phyloP scores from a whole-genome alignment of 768 basidiomycete genomes.

The Hypsizygus marmoreus region DNA sequence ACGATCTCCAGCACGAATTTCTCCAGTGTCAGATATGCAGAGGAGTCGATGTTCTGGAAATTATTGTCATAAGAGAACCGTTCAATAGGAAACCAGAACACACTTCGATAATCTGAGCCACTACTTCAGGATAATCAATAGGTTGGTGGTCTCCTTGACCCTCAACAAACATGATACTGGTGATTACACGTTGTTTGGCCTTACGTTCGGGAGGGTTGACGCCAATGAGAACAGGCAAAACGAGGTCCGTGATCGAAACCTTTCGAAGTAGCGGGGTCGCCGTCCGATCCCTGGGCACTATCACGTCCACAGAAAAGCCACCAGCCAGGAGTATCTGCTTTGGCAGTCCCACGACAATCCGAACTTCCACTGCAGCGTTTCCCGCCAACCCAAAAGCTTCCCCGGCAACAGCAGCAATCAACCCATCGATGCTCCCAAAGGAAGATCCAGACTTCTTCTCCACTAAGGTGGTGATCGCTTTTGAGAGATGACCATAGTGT shows the following conservation, averaged over 20 bases:
- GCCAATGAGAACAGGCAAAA: conserved; percentile 62
- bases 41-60: conserved; percentile 47
- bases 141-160: conserved; percentile 15
- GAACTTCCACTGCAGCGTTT: conserved; percentile 34
- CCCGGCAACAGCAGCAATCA: conserved; percentile 37
- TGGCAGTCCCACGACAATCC: conserved; percentile 44
- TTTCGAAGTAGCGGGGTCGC: conserved; percentile 18
- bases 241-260: conserved; percentile 47
- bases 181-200: conserved; percentile 62
- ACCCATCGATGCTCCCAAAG: conserved; percentile 29
- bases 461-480: conserved; percentile 39
- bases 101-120: conserved; percentile 38
- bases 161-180: conserved; percentile 51
- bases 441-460: conserved; percentile 17
- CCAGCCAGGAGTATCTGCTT: conserved; percentile 56
- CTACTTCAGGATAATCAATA: conserved; percentile 40
- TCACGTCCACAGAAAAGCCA: conserved; percentile 42
- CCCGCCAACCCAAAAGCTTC: conserved; percentile 41
- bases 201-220: conserved; percentile 70
- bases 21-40: conserved; percentile 62
- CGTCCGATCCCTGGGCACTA: conserved; percentile 10
- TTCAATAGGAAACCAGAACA: conserved; percentile 1
- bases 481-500: conserved; percentile 66
- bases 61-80: background rate
- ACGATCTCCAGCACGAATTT: conserved; percentile 53